phyloP scores from a whole-genome alignment of 345 rosid genomes.

The Bretschneidera sinensis region DNA sequence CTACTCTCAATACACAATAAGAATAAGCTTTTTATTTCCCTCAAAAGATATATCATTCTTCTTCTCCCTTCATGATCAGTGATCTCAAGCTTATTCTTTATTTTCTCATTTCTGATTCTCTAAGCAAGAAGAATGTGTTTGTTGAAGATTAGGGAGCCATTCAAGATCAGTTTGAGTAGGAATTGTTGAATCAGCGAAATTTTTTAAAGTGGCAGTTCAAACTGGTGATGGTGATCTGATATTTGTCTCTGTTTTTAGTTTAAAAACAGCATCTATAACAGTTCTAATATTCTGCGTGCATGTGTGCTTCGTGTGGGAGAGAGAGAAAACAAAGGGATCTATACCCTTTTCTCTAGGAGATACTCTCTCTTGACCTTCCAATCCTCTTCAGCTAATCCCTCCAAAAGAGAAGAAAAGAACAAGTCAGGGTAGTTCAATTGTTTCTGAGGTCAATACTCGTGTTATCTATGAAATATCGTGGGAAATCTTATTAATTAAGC shows the following conservation, averaged over 20 bases:
- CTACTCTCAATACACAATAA: too few species aligned
- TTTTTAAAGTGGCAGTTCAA: neutral
- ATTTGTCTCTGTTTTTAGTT: neutral
- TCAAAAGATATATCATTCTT: too few species aligned
- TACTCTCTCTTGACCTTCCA: slow-evolving; percentile 85
- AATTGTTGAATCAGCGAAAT: too few species aligned
- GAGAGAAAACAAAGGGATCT: neutral
- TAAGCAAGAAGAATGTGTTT: neutral
- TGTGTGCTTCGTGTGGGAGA: neutral
- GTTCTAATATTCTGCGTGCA: neutral
- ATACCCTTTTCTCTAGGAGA: slow-evolving; percentile 78
- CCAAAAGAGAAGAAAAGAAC: slow-evolving; percentile 27
- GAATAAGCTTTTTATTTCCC: too few species aligned
- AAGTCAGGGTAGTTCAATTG: slow-evolving; percentile 11
- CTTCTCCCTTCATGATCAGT: neutral
- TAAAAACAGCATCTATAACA: neutral
- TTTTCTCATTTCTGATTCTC: neutral
- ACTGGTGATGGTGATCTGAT: neutral
- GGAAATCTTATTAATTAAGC: slow-evolving; percentile 1
- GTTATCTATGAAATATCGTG: neutral
- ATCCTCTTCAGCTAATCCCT: slow-evolving; percentile 87
- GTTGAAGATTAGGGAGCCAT: too few species aligned
- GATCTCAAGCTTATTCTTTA: neutral
- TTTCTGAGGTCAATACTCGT: slow-evolving; percentile 2
- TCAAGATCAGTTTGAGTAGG: too few species aligned